A percentile compares a stretch with the other conserved stretches of the same genome.
These are phyloP conservation scores for Ogataea kodamae DNA, from an alignment of 805 yeast species.

Conservation along the genomic window DNA sequence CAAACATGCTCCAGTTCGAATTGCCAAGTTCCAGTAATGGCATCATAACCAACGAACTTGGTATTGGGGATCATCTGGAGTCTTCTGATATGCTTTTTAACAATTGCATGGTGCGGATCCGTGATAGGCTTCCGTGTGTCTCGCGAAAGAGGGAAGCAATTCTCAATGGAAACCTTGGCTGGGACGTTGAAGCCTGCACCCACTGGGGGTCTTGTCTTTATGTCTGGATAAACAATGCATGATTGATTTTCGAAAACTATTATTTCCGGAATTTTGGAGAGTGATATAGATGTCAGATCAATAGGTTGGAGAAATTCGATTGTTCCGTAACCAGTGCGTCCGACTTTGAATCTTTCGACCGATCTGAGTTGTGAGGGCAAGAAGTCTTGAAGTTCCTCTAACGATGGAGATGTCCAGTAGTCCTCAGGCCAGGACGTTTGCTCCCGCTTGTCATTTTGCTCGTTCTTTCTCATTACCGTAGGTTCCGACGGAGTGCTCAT, in stretches of 20 bases:
- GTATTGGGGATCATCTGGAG: slow-evolving; percentile 58
- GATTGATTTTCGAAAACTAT: slow-evolving; percentile 58
- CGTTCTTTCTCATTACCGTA: neutral
- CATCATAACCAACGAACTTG: slow-evolving; percentile 72
- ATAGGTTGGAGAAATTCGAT: slow-evolving; percentile 78
- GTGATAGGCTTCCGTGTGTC: slow-evolving; percentile 69
- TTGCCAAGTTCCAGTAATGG: slow-evolving; percentile 68
- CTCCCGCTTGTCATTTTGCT: too few species aligned
- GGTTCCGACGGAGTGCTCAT: slow-evolving; percentile 1
- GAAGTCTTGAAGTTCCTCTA: slow-evolving; percentile 56
- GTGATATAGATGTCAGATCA: slow-evolving; percentile 68
- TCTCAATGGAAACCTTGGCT: slow-evolving; percentile 67
- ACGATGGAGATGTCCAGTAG: slow-evolving; percentile 83
- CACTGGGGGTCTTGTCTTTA: slow-evolving; percentile 49
- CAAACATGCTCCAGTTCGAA: slow-evolving; percentile 48
- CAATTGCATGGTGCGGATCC: slow-evolving; percentile 72
- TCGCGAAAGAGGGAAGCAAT: slow-evolving; percentile 76
- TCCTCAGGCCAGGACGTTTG: slow-evolving; percentile 47
- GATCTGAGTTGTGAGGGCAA: slow-evolving; percentile 60
- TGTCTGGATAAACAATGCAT: slow-evolving; percentile 72
- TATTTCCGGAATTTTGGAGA: slow-evolving; percentile 62
- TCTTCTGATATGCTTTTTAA: slow-evolving; percentile 63
- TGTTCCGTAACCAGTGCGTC: slow-evolving; percentile 73
- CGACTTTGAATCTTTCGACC: slow-evolving; percentile 67
- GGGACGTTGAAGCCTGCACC: slow-evolving; percentile 86